Percentiles rank a stretch among this genome's conserved stretches.
These are phyloP conservation scores for Naganishia antarctica DNA, from an alignment of 768 basidiomycete species.

Conservation along the genomic window DNA sequence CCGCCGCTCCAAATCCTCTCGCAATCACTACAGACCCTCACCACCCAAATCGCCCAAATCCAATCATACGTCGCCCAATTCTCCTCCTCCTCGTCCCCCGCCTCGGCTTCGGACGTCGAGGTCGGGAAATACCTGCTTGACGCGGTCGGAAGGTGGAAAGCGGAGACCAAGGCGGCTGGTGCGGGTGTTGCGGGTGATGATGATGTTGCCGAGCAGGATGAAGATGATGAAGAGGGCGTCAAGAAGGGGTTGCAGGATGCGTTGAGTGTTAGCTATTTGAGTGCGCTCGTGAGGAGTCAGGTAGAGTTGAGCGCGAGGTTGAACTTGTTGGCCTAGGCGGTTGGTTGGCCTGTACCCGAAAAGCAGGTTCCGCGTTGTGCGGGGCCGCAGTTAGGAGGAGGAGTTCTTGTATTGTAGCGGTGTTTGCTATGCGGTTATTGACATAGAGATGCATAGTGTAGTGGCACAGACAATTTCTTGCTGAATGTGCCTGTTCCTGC, in stretches of 20 bases:
- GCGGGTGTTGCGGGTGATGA: slow-evolving; percentile 48
- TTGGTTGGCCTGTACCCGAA: neutral
- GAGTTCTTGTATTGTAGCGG: slow-evolving; percentile 13
- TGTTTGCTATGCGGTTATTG: slow-evolving; percentile 3
- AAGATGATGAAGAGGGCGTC: slow-evolving; percentile 58
- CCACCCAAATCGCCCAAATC: slow-evolving; percentile 76
- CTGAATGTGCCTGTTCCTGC: too few relatives aligned
- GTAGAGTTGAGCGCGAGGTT: slow-evolving; percentile 84
- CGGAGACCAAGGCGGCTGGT: slow-evolving; percentile 25
- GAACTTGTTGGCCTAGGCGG: slow-evolving; percentile 58
- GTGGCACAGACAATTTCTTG: too few relatives aligned
- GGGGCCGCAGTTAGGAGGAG: neutral
- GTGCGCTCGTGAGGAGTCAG: slow-evolving; percentile 86
- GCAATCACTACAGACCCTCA: slow-evolving; percentile 64
- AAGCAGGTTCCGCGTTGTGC: neutral
- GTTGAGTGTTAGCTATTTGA: slow-evolving; percentile 89
- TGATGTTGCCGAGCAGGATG: slow-evolving; percentile 52
- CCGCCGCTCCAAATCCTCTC: slow-evolving; percentile 73
- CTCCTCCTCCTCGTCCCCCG: slow-evolving; percentile 60
- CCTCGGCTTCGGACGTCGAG: slow-evolving; percentile 66
- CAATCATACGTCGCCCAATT: slow-evolving; percentile 77
- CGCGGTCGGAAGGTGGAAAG: slow-evolving; percentile 53
- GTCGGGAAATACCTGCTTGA: slow-evolving; percentile 89
- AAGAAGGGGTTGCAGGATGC: slow-evolving; percentile 61
- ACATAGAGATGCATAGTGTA: slow-evolving; percentile 11